Evolutionary conservation across 1,139 yeast species (phyloP).

Genomic region (Yamadazyma atlantica): DNA sequence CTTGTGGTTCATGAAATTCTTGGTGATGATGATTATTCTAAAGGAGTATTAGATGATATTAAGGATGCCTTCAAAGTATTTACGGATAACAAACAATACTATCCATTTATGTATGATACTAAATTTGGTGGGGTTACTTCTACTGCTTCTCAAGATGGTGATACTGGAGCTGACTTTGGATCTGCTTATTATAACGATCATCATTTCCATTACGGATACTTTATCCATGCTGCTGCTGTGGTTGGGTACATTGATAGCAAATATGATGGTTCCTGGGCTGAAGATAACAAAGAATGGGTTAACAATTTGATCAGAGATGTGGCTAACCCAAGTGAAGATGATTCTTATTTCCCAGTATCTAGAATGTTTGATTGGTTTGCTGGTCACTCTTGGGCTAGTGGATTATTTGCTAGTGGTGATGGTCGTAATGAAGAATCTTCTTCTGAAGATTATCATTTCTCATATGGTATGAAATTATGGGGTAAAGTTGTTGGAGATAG

Average conservation of each 20-base stretch:
- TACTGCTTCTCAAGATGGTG: conserved; percentile 52
- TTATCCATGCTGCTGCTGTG: conserved; percentile 75
- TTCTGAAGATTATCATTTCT: conserved; percentile 78
- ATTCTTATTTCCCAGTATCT: conserved; percentile 69
- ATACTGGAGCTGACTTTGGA: conserved; percentile 50
- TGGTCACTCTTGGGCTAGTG: conserved; percentile 88
- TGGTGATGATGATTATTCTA: conserved; percentile 50
- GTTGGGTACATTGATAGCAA: conserved; percentile 63
- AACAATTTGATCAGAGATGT: conserved; percentile 65
- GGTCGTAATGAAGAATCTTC: conserved; percentile 82
- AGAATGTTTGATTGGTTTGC: conserved; percentile 78
- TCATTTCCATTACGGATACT: conserved; percentile 81
- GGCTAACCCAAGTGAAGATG: conserved; percentile 66
- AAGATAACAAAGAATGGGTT: conserved; percentile 46
- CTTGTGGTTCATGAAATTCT: conserved; percentile 63
- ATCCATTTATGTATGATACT: conserved; percentile 70
- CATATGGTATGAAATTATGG: conserved; percentile 83
- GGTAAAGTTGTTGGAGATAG: conserved; percentile 68
- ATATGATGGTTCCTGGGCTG: conserved; percentile 65
- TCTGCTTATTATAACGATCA: conserved; percentile 73
- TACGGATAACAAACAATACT: conserved; percentile 49
- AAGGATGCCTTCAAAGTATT: conserved; percentile 55
- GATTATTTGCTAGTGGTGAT: conserved; percentile 66
- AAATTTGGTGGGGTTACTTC: conserved; percentile 69
- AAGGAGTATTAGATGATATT: conserved; percentile 45